These are phyloP conservation scores for Aspergillus luchuensis DNA, from an alignment of 2,329 filamentous ascomycete species.

Conservation along the genomic window DNA sequence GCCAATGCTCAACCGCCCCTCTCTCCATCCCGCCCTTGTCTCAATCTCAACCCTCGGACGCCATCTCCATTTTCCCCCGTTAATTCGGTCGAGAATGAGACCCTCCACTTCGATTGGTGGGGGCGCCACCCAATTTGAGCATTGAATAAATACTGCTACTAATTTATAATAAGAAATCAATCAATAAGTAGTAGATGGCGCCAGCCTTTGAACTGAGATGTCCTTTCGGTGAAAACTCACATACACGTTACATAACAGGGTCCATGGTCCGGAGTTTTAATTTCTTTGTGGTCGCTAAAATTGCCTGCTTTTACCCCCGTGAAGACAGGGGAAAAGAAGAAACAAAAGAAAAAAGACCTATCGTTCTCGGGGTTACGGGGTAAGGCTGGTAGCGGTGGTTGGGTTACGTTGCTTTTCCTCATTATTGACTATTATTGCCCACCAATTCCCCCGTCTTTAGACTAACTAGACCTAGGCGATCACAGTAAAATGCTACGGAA, in stretches of 20 bases:
- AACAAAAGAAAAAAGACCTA: not conserved
- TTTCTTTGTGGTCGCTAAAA: not conserved
- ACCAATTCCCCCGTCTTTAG: not conserved
- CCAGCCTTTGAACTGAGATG: not conserved
- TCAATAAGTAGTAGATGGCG: not conserved
- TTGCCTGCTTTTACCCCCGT: not conserved
- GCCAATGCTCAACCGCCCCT: not conserved
- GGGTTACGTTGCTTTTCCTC: conserved; percentile 1
- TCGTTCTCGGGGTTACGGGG: not conserved
- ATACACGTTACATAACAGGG: not conserved
- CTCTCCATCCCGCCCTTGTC: conserved; percentile 9
- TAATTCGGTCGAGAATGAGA: conserved; percentile 1
- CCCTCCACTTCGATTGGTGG: not conserved
- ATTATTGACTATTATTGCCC: conserved; percentile 5
- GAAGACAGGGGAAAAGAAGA: not conserved
- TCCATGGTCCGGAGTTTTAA: not conserved
- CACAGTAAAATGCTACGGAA: not conserved
- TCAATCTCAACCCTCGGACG: not conserved
- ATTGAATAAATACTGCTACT: too few relatives aligned
- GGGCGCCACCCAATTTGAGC: not conserved
- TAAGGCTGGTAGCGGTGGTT: not conserved
- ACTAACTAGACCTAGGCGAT: not conserved
- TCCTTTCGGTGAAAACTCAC: not conserved
- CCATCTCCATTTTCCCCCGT: not conserved
- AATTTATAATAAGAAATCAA: not conserved